A percentile compares a stretch with the other conserved stretches of the same genome.
Evolutionary conservation across 2,329 filamentous ascomycete species (phyloP).

Genomic region (Massarina eburnea): DNA sequence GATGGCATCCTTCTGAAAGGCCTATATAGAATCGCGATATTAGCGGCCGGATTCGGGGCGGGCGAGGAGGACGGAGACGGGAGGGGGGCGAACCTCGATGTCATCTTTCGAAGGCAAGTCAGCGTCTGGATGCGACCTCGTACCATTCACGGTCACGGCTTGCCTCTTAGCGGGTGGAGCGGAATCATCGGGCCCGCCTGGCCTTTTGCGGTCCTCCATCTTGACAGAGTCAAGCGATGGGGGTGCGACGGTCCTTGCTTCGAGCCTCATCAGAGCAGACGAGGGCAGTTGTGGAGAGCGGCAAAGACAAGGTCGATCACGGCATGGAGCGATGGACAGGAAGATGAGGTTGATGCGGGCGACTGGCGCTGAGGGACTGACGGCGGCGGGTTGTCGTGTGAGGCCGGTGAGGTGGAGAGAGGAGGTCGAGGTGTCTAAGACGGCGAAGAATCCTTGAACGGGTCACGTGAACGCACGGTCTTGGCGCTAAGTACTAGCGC

Average conservation of each 20-base stretch:
- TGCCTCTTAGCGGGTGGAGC: constrained; percentile 91
- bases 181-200: constrained; percentile 79
- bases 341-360: neutral
- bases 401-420: constrained; percentile 18
- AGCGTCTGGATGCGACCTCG: constrained; percentile 64
- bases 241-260: constrained; percentile 71
- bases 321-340: constrained; percentile 15
- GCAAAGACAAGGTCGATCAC: constrained; percentile 22
- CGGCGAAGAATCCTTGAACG: constrained; percentile 18
- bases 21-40: constrained; percentile 54
- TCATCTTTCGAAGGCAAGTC: constrained; percentile 72
- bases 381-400: constrained; percentile 27
- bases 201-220: constrained; percentile 99
- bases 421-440: constrained; percentile 4
- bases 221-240: constrained; percentile 79
- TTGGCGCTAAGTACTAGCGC: constrained; percentile 1
- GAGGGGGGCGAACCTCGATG: constrained; percentile 60
- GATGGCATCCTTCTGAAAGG: constrained; percentile 94
- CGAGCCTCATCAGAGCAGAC: constrained; percentile 80
- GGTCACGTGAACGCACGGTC: constrained; percentile 6
- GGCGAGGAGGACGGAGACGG: constrained; percentile 17
- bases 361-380: constrained; percentile 24
- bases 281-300: constrained; percentile 26
- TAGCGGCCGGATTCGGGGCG: constrained; percentile 32
- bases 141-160: constrained; percentile 72